Percentiles rank a stretch among this genome's conserved stretches.
Conservation (phyloP, 179 eudicot species). For the Amaranthus tricolor region DNA sequence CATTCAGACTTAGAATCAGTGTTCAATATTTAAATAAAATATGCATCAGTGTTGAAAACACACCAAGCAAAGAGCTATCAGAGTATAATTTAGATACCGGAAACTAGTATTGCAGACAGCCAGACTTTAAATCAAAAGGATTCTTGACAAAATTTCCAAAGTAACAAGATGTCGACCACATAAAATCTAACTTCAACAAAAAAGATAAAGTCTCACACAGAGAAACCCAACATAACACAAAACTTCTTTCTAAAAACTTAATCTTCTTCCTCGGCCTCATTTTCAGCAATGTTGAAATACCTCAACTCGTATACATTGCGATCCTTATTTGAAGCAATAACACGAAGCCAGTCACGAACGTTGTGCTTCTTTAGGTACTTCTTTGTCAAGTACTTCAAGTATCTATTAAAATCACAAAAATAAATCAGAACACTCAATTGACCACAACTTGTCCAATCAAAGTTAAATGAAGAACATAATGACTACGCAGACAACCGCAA, state of each 20-base stretch:
- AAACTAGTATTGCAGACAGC: not conserved
- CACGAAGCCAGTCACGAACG: slow-evolving; percentile 34
- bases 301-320: slow-evolving; percentile 29
- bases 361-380: slow-evolving; percentile 34
- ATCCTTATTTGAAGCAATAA: slow-evolving; percentile 29
- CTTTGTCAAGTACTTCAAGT: slow-evolving; percentile 33
- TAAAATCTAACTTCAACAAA: not conserved
- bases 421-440: not conserved
- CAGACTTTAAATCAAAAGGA: not conserved
- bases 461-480: too few relatives aligned
- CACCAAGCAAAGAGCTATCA: too few relatives aligned
- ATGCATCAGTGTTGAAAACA: too few relatives aligned
- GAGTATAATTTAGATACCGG: not conserved
- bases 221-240: slow-evolving; percentile 4
- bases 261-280: slow-evolving; percentile 32
- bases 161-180: not conserved
- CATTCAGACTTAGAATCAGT: too few relatives aligned
- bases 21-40: too few relatives aligned
- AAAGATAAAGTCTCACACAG: not conserved
- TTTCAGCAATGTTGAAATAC: slow-evolving; percentile 33
- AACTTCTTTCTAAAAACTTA: slow-evolving; percentile 7
- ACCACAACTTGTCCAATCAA: too few relatives aligned
- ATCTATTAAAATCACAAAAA: not conserved
- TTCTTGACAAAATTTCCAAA: slow-evolving; percentile 8
- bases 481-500: too few relatives aligned